Evolutionary conservation across 495 filamentous ascomycete species (phyloP).

Genomic region (Bryoglossum gracile): DNA sequence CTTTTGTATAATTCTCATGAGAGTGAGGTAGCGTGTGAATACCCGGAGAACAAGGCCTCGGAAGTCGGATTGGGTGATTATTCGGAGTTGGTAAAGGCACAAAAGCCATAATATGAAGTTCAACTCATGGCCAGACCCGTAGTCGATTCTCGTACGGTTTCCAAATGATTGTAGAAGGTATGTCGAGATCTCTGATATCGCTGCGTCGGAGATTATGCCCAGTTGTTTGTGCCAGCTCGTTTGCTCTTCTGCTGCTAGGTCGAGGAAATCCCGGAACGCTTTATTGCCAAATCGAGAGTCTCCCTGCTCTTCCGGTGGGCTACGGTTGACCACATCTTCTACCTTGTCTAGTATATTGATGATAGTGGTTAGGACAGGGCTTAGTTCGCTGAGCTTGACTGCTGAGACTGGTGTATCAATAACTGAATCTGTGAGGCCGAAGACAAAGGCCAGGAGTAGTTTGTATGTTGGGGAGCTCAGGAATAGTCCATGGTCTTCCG

Average conservation of each 20-base stretch:
- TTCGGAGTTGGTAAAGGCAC: conserved; percentile 72
- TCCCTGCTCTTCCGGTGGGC: conserved; percentile 75
- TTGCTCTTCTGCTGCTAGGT: conserved; percentile 53
- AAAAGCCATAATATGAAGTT: conserved; percentile 95
- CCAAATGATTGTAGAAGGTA: conserved; percentile 83
- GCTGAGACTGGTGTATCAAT: conserved; percentile 67
- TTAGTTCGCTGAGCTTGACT: conserved; percentile 44
- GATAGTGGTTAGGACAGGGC: conserved; percentile 54
- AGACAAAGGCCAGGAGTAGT: conserved; percentile 77
- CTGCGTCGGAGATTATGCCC: conserved; percentile 43
- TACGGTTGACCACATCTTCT: conserved; percentile 50
- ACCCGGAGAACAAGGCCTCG: conserved; percentile 63
- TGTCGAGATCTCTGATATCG: conserved; percentile 61
- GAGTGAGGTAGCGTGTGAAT: conserved; percentile 70
- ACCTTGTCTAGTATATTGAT: conserved; percentile 63
- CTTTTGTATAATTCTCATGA: conserved; percentile 76
- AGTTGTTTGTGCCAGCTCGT: conserved; percentile 51
- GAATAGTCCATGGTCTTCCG: conserved; percentile 74
- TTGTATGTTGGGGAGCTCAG: conserved; percentile 68
- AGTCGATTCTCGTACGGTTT: conserved; percentile 84
- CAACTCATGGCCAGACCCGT: conserved; percentile 93
- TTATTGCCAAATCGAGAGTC: conserved; percentile 94
- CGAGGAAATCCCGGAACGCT: conserved; percentile 75
- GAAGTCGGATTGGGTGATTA: conserved; percentile 60
- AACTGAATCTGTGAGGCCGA: conserved; percentile 76